Conservation (phyloP, 2,329 filamentous ascomycete species). For the Calonectria pauciramosa region DNA sequence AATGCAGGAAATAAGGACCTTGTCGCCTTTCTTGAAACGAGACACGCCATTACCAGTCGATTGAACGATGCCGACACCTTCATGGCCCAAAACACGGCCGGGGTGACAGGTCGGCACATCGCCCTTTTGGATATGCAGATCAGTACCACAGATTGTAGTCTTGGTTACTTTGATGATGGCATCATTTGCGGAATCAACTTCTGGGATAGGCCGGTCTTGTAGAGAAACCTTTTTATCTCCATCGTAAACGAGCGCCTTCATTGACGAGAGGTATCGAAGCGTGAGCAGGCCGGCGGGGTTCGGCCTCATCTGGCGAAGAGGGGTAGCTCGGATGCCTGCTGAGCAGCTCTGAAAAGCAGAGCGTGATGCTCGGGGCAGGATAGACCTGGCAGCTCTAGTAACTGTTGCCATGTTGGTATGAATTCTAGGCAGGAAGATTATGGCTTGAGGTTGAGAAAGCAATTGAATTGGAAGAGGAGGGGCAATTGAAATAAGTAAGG, state of each 20-base stretch:
- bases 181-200: conserved; percentile 58
- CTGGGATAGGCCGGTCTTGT: conserved; percentile 58
- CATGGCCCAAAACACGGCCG: conserved; percentile 65
- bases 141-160: conserved; percentile 67
- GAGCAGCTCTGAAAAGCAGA: not conserved
- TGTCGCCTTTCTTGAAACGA: conserved; percentile 63
- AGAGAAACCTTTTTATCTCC: conserved; percentile 51
- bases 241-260: conserved; percentile 63
- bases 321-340: not conserved
- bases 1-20: conserved; percentile 66
- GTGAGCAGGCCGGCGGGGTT: not conserved
- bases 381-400: not conserved
- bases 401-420: not conserved
- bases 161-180: conserved; percentile 63
- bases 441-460: not conserved
- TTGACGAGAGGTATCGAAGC: conserved; percentile 36
- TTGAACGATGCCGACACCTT: conserved; percentile 65
- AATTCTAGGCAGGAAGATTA: not conserved
- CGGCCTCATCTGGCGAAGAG: not conserved
- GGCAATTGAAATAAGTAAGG: not conserved
- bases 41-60: conserved; percentile 59
- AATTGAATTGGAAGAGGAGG: not conserved
- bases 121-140: conserved; percentile 69
- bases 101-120: conserved; percentile 62
- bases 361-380: conserved; percentile 1